Base-by-base conservation (phyloP, 2,329 filamentous ascomycete genomes). In the Aspergillus fumigatiaffinis region DNA sequence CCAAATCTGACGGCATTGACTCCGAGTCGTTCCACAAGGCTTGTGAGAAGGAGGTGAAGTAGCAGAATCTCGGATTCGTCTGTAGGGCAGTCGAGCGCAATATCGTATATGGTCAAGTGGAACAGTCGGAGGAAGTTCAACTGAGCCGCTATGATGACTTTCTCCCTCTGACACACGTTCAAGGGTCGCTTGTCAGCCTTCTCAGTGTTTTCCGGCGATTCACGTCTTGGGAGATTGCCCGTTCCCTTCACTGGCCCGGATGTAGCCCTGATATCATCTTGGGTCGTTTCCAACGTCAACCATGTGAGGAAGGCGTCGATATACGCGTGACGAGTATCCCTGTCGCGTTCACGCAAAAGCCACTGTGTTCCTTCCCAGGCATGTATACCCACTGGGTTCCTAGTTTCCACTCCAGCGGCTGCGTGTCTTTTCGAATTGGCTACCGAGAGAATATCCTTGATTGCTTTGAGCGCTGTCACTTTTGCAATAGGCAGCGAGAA, bases 281-380 rank as follows among this genome's bases (percentile, higher is more conserved):
- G 81, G 1, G 83, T 88, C 20, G 90, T 90, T 73, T 96, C 92
- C n/a, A 88, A 79, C 56, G 89, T 85, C 53, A 97, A 80, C 92
- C 93, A 99, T 0, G 89, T 90, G 44, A 90, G 73, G 17, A 97
- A 74, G 4, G 91, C 90, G 72, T 96, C 91, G 6, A 87, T 85
- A 65, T 97, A 99, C 0, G 92, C 90, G 70, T 88, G 88, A 54
- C 92, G 86, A 35, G 97, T 92, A 32, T 85, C 82, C 32, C 85
- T 85, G 66, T 92, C 88, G 0, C 85, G 82, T 67, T 97, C 93
- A 41, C 89, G 87, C 21, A 97, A 78, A 48, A 97, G 84, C 90
- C 91, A 96, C 60, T 97, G 91, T 0, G 92, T 96, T n/a, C 91
- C 91, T 73, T 97, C 92, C 94, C 94, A 99, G 0, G 92, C 89